phyloP scores from a whole-genome alignment of 352 stramenopile genomes.

The Phytophthora tubulina region DNA sequence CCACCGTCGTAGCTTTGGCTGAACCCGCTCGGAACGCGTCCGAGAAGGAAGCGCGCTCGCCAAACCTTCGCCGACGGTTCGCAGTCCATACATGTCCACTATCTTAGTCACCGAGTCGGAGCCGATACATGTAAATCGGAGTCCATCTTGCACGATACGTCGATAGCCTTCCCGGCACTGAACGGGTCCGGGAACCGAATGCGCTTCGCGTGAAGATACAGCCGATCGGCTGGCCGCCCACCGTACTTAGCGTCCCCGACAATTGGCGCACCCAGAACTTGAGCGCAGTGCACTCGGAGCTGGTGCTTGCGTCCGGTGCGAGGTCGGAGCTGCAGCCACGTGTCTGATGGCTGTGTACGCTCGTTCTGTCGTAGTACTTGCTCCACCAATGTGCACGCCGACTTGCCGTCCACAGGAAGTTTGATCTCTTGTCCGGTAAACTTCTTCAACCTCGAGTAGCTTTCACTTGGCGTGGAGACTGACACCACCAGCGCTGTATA shows the following conservation, averaged over 20 bases:
- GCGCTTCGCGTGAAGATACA: slow-evolving; percentile 66
- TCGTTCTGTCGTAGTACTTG: slow-evolving; percentile 18
- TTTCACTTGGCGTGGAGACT: background rate
- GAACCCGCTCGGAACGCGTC: slow-evolving; percentile 8
- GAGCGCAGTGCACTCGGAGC: slow-evolving; percentile 67
- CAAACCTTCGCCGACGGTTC: slow-evolving; percentile 14
- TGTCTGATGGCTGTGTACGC: slow-evolving; percentile 12
- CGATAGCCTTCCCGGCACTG: slow-evolving; percentile 29
- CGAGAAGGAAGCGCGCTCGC: background rate
- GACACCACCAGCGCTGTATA: slow-evolving; percentile 63
- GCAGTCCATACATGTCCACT: background rate
- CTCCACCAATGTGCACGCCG: slow-evolving; percentile 52
- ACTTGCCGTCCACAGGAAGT: slow-evolving; percentile 55
- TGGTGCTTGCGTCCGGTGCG: slow-evolving; percentile 77
- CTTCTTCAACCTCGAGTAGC: slow-evolving; percentile 20
- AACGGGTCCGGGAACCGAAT: slow-evolving; percentile 61
- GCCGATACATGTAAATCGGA: too few relatives aligned
- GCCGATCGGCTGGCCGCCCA: slow-evolving; percentile 31
- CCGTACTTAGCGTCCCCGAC: slow-evolving; percentile 64
- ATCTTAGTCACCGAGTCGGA: background rate
- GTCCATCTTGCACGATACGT: slow-evolving; percentile 32
- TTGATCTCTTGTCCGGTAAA: slow-evolving; percentile 45
- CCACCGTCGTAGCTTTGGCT: background rate
- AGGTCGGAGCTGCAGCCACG: slow-evolving; percentile 66
- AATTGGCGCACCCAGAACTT: slow-evolving; percentile 55